Base-by-base conservation (phyloP, 345 rosid species). In the Camelina hispida region DNA sequence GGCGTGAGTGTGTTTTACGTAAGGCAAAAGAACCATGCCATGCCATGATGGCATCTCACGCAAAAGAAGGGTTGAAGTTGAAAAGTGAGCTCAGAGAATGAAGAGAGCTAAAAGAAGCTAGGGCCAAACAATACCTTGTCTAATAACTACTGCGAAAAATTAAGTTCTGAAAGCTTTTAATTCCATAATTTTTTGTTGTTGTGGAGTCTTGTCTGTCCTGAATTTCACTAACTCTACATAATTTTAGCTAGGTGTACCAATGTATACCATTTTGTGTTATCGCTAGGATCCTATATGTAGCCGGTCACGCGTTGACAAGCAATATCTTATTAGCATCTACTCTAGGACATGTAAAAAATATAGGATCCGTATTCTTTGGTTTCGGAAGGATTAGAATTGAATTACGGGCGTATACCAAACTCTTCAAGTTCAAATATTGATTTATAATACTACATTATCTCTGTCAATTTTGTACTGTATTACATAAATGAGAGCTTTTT, bases 11-110 rank as follows among this genome's bases (percentile, higher is more conserved):
- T 71, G 62, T 63, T 70, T 72, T 60, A 72, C 78, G 77, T 51
- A 79, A 58, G 75, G 54, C 37, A 72, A 58, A 68, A 60, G 48
- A 71, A 66, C 77, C 85, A 85, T 85, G 76, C 75, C 80, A 84
- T 78, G 87, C 84, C 73, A 84, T 83, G 76, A 86, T 86, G 75
- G 51, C 66, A 63, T 66, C 66, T 68, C 73, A 72, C 78, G 74
- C 74, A 72, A 80, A 66, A 56, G 35, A 69, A 62, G 75, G 69
- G 72, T 51, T 43, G 42, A 55, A 56, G 62, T 44, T 69, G 58
- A 76, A 53, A 52, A 62, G 52, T 60, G 69, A 28, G 4, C 30
- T 28, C 30, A 69, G 58, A 68, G 57, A 40, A 62, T 32, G 69
- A 43, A 43, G 71, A 34, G 32, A 47, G 44, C 35, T 64, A 63